Base-by-base conservation (phyloP, 192 early-diverging fungal species). In the Entomortierella lignicola region DNA sequence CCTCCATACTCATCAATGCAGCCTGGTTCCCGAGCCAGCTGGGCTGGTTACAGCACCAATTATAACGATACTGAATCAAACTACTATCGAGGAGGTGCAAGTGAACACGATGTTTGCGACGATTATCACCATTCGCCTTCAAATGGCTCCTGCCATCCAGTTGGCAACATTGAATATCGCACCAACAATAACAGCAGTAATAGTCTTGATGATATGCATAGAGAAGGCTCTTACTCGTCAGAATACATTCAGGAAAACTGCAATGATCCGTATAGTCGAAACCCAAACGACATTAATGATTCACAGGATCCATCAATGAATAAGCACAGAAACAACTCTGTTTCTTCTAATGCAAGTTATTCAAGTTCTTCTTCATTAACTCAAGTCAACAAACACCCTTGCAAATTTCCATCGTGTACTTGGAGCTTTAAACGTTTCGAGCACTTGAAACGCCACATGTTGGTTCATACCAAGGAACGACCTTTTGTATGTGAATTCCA, bases 361-460 rank as follows among this genome's bases (percentile, higher is more conserved):
- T 72, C 70, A 15, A 72, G 70, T 26, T 42, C 60, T 4, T 72
- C 61, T 0, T 72, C 70, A 23, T 30, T 58, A 4, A 48, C 23
- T 2, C 55, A 63, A 41, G n/a, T 4, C 37, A 77, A 77, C 64
- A 81, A 81, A 20, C 77, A 83, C 31, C 70, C 63, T 20, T 84
- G 82, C 69, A 68, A 80, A 41, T 81, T 74, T 54, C 72, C 82
- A 0, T 63, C 69, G 15, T 84, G 82, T 30, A 66, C 60, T 25
- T 89, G 86, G 87, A 86, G 82, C 32, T 95, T 95, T 69, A 94
- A 94, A 71, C 85, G 92, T 29, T 93, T 90, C 52, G 92, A 94
- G 71, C 94, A 95, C 70, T 81, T 95, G 13, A 93, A 91, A 30
- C 89, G 93, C 21, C 94, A 95, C 69, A 87, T 91, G 85, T 85